Evolutionary conservation across 2,329 filamentous ascomycete species (phyloP).

Genomic region (Scedosporium aurantiacum): DNA sequence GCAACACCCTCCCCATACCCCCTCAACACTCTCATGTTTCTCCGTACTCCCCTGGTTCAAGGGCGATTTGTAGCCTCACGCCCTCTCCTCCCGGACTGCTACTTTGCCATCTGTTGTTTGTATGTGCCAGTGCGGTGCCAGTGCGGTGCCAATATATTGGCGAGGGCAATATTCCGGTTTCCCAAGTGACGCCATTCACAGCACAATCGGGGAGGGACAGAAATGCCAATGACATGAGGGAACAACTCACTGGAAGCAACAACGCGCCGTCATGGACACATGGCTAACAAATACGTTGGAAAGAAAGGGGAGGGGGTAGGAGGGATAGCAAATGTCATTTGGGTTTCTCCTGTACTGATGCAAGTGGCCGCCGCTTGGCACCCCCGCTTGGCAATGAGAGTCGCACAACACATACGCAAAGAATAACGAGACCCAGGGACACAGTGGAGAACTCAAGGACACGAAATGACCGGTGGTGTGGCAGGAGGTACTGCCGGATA

Average conservation of each 20-base stretch:
- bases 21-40: not conserved
- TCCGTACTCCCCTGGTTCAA: not conserved
- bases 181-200: not conserved
- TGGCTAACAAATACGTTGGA: not conserved
- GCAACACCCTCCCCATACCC: not conserved
- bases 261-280: not conserved
- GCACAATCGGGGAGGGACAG: not conserved
- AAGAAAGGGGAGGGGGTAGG: not conserved
- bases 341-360: not conserved
- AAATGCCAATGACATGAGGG: not conserved
- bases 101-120: not conserved
- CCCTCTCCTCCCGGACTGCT: not conserved
- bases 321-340: not conserved
- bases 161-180: not conserved
- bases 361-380: not conserved
- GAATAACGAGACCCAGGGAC: not conserved
- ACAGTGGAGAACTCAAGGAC: too few species aligned
- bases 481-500: too few species aligned
- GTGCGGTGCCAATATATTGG: not conserved
- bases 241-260: not conserved
- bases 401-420: not conserved
- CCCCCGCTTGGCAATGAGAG: not conserved
- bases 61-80: not conserved
- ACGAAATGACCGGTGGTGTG: too few species aligned
- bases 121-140: not conserved